Percentiles rank a stretch among this genome's conserved stretches.
These are phyloP conservation scores for Fusarium sarcochroum DNA, from an alignment of 2,329 filamentous ascomycete species.

Conservation along the genomic window DNA sequence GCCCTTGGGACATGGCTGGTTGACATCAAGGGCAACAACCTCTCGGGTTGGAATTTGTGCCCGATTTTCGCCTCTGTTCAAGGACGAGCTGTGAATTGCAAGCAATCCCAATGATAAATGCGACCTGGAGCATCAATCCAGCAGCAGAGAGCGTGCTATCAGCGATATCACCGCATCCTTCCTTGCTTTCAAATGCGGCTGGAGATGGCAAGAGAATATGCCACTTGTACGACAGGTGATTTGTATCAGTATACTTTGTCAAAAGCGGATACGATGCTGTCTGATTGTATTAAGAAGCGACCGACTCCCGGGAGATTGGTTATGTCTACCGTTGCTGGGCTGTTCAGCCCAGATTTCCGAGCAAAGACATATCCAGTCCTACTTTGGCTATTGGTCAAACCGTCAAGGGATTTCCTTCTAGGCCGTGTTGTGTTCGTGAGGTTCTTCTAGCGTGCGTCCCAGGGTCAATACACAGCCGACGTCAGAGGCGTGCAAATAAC, in stretches of 20 bases:
- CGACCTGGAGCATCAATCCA: conserved; percentile 20
- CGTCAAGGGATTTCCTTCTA: conserved; percentile 7
- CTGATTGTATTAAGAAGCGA: too few relatives aligned
- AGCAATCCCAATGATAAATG: not conserved
- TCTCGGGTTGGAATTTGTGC: conserved; percentile 34
- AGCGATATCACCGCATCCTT: not conserved
- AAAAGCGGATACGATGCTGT: not conserved
- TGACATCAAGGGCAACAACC: conserved; percentile 11
- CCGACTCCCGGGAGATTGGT: too few relatives aligned
- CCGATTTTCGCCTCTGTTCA: conserved; percentile 41
- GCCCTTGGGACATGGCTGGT: conserved; percentile 22
- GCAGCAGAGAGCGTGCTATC: conserved; percentile 7
- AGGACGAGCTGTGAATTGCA: conserved; percentile 22
- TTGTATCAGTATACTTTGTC: not conserved
- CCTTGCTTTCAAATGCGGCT: not conserved
- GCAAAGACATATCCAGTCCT: not conserved
- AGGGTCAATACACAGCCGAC: conserved; percentile 18
- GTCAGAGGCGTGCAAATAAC: conserved; percentile 43
- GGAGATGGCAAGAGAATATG: not conserved
- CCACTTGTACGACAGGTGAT: not conserved
- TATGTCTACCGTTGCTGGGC: not conserved
- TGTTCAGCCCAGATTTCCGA: not conserved
- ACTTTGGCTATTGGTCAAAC: conserved; percentile 8
- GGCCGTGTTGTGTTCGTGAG: conserved; percentile 12
- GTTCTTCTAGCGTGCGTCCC: conserved; percentile 34